Evolutionary conservation across 306 rosid genomes (phyloP).

Genomic region (Pachyrhizus erosus): DNA sequence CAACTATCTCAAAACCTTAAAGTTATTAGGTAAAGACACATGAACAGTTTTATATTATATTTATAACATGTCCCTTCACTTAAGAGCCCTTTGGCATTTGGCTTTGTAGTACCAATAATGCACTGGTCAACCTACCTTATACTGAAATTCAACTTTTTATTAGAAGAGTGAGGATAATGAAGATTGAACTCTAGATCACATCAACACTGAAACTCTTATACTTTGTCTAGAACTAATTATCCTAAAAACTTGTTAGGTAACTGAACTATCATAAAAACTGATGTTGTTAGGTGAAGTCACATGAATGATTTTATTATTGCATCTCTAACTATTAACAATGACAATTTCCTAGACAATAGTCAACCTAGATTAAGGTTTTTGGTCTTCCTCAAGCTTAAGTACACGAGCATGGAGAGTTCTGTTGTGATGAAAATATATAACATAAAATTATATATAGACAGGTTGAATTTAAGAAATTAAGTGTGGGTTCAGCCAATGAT

Average conservation of each 20-base stretch:
- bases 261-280: not conserved
- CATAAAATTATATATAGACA: not conserved
- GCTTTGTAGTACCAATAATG: not conserved
- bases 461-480: not conserved
- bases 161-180: not conserved
- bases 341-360: conserved; percentile 13
- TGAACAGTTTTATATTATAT: not conserved
- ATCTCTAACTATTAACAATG: not conserved
- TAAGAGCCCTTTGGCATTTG: not conserved
- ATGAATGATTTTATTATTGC: not conserved
- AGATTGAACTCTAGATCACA: not conserved
- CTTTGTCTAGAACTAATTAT: not conserved
- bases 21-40: not conserved
- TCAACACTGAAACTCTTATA: not conserved
- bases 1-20: not conserved
- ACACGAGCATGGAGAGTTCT: not conserved
- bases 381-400: conserved; percentile 32
- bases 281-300: not conserved
- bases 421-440: conserved; percentile 4
- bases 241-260: not conserved
- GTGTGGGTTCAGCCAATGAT: conserved; percentile 1
- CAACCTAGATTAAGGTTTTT: conserved; percentile 15
- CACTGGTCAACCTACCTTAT: not conserved
- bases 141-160: not conserved
- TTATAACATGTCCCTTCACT: not conserved